Evolutionary conservation across 768 basidiomycete species (phyloP), one percentile per base, ranked within the genome.

Genomic region (Pulveroboletus frians): DNA sequence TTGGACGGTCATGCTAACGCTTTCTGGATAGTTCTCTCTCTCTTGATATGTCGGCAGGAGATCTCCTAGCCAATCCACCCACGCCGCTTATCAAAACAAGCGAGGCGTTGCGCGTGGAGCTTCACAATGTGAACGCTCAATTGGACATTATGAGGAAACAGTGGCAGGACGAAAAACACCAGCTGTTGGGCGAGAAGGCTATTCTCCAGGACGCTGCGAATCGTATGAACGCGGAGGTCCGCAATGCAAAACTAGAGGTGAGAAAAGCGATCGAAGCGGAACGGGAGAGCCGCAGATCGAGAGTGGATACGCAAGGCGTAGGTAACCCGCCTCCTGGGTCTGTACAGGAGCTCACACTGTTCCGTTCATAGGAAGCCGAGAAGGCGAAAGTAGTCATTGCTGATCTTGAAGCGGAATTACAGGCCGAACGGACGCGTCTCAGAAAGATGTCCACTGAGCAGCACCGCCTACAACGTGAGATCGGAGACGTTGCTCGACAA

Each of bases 341-440:
- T 42, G 18, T 46, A 53, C 17, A 41, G 43, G 13, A n/a, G 46
- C 31, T 55, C 46, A 37, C 40, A 2, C 29, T 1, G 9, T 13
- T 39, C 36, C 10, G 15, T 45, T 21, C 26, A 37, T 53, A 91
- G 88, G 88, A 92, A 49, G 76, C 85, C 15, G 85, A 85, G 40
- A 77, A 71, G 44, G 85, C 88, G 7, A 85, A 78, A 57, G 69
- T 67, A 5, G 76, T 76, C 23, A 79, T 92, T 50, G 73, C 76
- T 2, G 84, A 85, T 14, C 76, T 93, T 8, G 88, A 93, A 57
- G 71, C 67, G 35, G 80, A 85, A 34, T 71, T 92, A n/a, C 80
- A 80, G 51, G 71, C 73, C 1, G 91, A 92, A 65, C 79, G 90
- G 18, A 68, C 77, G 13, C 80, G 80, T 13, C 68, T 92, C 44